These are phyloP conservation scores for Sporormia fimetaria DNA, from an alignment of 495 filamentous ascomycete genomes.

Conservation along the genomic window DNA sequence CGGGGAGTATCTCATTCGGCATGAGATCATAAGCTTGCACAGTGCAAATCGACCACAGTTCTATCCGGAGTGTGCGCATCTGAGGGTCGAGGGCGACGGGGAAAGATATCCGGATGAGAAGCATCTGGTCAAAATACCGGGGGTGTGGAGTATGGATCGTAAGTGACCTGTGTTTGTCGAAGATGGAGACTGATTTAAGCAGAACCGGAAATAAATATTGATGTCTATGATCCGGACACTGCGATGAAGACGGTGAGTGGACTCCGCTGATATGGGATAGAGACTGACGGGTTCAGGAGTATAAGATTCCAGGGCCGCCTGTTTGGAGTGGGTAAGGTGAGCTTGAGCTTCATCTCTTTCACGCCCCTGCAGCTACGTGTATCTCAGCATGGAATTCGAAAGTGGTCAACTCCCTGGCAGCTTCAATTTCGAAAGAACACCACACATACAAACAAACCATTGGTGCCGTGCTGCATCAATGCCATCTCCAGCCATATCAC, in stretches of 20 bases:
- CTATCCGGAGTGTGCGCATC: constrained; percentile 19
- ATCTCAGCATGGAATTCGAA: too few species aligned
- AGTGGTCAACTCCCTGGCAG: too few species aligned
- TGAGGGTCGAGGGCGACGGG: constrained; percentile 15
- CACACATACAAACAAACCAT: too few species aligned
- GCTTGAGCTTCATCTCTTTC: too few species aligned
- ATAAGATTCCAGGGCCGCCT: too few species aligned
- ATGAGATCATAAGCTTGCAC: constrained; percentile 32
- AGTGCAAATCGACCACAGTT: constrained; percentile 19
- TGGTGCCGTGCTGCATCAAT: too few species aligned
- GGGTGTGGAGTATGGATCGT: constrained; percentile 19
- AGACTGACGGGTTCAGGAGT: too few species aligned
- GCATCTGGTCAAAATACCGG: constrained; percentile 21
- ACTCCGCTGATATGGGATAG: not conserved
- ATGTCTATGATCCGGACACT: constrained; percentile 13
- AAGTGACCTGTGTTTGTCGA: constrained; percentile 2
- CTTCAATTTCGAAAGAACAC: too few species aligned
- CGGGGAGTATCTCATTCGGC: constrained; percentile 36
- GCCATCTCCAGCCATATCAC: too few species aligned
- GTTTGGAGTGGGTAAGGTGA: too few species aligned
- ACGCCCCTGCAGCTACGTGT: too few species aligned
- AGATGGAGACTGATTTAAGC: not conserved
- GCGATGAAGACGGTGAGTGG: constrained; percentile 15
- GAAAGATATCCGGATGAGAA: constrained; percentile 5
- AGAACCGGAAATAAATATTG: constrained; percentile 23